Evolutionary conservation across 371 early-diverging fungal species (phyloP).

Genomic region (Rhizopus microsporus): DNA sequence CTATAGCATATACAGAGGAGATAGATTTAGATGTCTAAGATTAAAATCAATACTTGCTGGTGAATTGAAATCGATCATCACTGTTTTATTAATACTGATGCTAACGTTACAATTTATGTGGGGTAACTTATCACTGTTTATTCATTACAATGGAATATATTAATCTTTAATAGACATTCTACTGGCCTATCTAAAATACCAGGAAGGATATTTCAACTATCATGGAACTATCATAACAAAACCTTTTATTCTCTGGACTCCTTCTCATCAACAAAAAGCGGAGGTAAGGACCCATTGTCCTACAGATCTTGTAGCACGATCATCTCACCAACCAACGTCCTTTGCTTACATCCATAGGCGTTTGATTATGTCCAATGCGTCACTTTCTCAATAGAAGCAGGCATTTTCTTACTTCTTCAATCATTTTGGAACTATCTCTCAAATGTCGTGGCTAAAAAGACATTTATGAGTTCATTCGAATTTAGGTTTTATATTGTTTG

Average conservation of each 20-base stretch:
- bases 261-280: conserved; percentile 22
- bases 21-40: conserved; percentile 32
- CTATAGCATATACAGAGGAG: conserved; percentile 26
- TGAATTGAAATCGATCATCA: conserved; percentile 43
- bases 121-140: conserved; percentile 21
- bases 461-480: conserved; percentile 46
- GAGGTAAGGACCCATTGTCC: conserved; percentile 10
- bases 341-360: conserved; percentile 14
- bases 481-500: conserved; percentile 42
- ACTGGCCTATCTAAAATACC: conserved; percentile 42
- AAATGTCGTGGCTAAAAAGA: conserved; percentile 36
- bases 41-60: conserved; percentile 28
- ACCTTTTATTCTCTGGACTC: conserved; percentile 32
- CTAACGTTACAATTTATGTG: conserved; percentile 33
- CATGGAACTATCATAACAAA: conserved; percentile 26
- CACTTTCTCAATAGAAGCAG: conserved; percentile 37
- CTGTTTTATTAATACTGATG: conserved; percentile 35
- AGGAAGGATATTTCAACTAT: conserved; percentile 32
- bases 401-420: conserved; percentile 43
- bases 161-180: conserved; percentile 23
- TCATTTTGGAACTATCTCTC: conserved; percentile 51
- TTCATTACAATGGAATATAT: background rate
- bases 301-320: background rate
- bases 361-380: conserved; percentile 42
- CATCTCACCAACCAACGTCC: background rate